Conservation (phyloP, 306 rosid species). For the Cicer judaicum region DNA sequence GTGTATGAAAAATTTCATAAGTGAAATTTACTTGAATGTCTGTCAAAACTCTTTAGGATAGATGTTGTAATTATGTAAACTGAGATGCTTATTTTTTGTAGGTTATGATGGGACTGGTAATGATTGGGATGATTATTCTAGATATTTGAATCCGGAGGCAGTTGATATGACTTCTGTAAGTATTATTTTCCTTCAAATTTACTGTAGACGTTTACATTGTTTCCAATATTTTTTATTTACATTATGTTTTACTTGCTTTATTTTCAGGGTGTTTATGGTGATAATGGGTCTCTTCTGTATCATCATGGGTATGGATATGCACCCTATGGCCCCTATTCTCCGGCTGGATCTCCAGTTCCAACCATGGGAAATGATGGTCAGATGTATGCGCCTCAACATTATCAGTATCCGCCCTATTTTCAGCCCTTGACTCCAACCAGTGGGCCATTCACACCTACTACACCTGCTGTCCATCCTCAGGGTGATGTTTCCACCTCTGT, state of each 20-base stretch:
- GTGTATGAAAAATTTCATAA: neutral
- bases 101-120: constrained; percentile 74
- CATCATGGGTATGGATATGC: constrained; percentile 92
- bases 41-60: neutral
- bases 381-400: constrained; percentile 91
- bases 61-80: neutral
- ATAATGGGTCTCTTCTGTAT: constrained; percentile 82
- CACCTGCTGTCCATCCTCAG: constrained; percentile 60
- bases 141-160: constrained; percentile 79
- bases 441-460: constrained; percentile 63
- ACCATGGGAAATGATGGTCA: constrained; percentile 97
- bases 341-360: constrained; percentile 92
- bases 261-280: constrained; percentile 86
- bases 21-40: neutral
- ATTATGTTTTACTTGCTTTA: neutral
- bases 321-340: constrained; percentile 85
- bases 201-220: neutral
- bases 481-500: constrained; percentile 70
- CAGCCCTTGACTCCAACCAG: constrained; percentile 85
- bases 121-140: constrained; percentile 85
- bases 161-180: constrained; percentile 86
- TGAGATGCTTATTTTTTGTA: constrained; percentile 34
- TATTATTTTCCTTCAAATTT: neutral
- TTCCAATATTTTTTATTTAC: neutral
- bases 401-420: constrained; percentile 92